Conservation (phyloP, 2,329 filamentous ascomycete genomes). For the Metarhizium sp. region DNA sequence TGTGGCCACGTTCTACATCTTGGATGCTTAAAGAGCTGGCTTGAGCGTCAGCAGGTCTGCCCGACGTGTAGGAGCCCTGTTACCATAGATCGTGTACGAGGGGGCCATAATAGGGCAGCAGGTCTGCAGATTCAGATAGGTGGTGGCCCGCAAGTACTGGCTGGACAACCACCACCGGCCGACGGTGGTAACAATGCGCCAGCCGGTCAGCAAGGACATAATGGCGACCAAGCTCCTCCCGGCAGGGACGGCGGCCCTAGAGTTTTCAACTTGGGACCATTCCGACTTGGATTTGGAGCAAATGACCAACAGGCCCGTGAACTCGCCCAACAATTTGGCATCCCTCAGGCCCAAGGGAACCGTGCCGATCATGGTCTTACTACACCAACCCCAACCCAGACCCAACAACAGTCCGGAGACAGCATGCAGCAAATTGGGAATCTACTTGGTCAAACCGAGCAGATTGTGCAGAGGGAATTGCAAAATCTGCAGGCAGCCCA, state of each 20-base stretch:
- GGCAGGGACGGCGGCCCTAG: slow-evolving; percentile 35
- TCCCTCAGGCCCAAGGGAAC: slow-evolving; percentile 22
- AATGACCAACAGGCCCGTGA: slow-evolving; percentile 57
- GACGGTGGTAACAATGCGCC: slow-evolving; percentile 7
- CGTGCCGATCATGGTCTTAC: slow-evolving; percentile 10
- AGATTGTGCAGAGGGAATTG: slow-evolving; percentile 60
- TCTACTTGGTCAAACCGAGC: slow-evolving; percentile 57
- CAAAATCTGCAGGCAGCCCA: slow-evolving; percentile 52
- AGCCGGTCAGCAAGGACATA: slow-evolving; percentile 6
- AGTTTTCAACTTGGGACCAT: slow-evolving; percentile 64
- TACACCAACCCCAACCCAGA: slow-evolving; percentile 10
- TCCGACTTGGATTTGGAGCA: slow-evolving; percentile 70
- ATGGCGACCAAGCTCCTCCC: slow-evolving; percentile 11
- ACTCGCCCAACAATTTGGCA: slow-evolving; percentile 53
- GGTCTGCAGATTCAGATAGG: slow-evolving; percentile 23
- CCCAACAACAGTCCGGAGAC: slow-evolving; percentile 14
- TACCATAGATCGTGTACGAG: slow-evolving; percentile 19
- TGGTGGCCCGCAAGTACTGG: slow-evolving; percentile 10
- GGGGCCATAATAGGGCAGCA: slow-evolving; percentile 16
- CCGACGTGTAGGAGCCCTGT: slow-evolving; percentile 88
- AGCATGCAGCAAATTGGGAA: slow-evolving; percentile 39
- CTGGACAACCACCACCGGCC: slow-evolving; percentile 4
- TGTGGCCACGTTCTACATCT: slow-evolving; percentile 95
- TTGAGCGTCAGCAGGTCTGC: slow-evolving; percentile 94
- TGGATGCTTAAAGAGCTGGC: slow-evolving; percentile 90